These are phyloP conservation scores for Acanthamoeba polyphaga DNA, from an alignment of 208 protist species.

Conservation along the genomic window DNA sequence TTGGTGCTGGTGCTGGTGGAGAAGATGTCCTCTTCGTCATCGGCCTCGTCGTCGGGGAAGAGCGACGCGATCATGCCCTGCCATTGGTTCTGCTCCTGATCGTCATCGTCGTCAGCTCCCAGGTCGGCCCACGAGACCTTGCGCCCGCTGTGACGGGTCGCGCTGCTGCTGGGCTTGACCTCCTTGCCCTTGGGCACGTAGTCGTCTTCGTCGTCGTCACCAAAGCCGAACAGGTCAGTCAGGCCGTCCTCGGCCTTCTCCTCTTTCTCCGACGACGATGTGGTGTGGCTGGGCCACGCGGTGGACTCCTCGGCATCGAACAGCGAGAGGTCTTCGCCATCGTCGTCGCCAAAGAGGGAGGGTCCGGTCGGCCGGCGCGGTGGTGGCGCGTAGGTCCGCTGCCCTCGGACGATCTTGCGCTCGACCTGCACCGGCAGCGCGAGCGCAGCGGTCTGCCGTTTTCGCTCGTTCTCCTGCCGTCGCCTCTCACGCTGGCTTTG, in stretches of 20 bases:
- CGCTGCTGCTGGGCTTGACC: not conserved
- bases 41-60: not conserved
- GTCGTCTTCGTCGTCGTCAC: not conserved
- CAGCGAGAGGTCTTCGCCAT: not conserved
- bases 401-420: not conserved
- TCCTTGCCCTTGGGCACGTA: conserved; percentile 23
- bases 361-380: not conserved
- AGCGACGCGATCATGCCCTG: not conserved
- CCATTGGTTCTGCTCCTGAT: not conserved
- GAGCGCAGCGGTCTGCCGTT: not conserved
- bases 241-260: not conserved
- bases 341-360: not conserved
- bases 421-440: conserved; percentile 23
- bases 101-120: not conserved
- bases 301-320: not conserved
- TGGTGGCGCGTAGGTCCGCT: not conserved
- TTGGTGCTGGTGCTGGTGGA: not conserved
- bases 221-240: conserved; percentile 15
- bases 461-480: not conserved
- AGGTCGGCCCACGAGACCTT: not conserved
- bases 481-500: not conserved
- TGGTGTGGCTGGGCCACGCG: not conserved
- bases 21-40: not conserved
- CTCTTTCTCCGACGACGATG: not conserved
- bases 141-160: not conserved